phyloP scores from a whole-genome alignment of 306 rosid species.

The Vigna mungo region DNA sequence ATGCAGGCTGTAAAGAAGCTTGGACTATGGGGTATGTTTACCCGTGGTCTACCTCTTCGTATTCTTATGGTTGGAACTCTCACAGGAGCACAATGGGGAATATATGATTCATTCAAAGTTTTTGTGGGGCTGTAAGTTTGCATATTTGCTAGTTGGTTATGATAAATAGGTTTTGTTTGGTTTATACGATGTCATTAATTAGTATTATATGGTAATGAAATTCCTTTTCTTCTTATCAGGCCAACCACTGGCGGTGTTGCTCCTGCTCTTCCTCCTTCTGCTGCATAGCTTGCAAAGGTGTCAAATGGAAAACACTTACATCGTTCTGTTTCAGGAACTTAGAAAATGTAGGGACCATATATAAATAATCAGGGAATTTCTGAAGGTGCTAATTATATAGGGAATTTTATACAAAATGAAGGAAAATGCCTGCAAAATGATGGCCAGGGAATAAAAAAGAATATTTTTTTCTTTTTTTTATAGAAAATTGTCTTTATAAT shows the following conservation, averaged over 20 bases:
- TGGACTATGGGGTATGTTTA: constrained; percentile 80
- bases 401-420: no score
- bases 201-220: constrained; percentile 14
- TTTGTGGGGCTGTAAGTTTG: constrained; percentile 88
- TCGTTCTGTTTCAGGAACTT: constrained; percentile 33
- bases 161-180: neutral
- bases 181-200: neutral
- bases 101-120: constrained; percentile 93
- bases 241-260: constrained; percentile 91
- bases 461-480: no score
- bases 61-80: constrained; percentile 96
- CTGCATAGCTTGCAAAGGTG: constrained; percentile 48
- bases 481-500: no score
- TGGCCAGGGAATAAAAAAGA: no score
- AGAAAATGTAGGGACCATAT: constrained; percentile 1
- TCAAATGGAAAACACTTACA: constrained; percentile 20
- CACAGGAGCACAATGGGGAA: constrained; percentile 93
- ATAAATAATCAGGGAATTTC: no score
- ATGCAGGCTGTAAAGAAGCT: constrained; percentile 85
- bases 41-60: constrained; percentile 98
- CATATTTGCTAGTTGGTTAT: neutral
- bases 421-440: no score
- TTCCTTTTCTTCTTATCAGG: constrained; percentile 49
- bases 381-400: no score
- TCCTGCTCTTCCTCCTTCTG: constrained; percentile 50